phyloP scores from a whole-genome alignment of 2,329 filamentous ascomycete species.

The Fusarium compactum region DNA sequence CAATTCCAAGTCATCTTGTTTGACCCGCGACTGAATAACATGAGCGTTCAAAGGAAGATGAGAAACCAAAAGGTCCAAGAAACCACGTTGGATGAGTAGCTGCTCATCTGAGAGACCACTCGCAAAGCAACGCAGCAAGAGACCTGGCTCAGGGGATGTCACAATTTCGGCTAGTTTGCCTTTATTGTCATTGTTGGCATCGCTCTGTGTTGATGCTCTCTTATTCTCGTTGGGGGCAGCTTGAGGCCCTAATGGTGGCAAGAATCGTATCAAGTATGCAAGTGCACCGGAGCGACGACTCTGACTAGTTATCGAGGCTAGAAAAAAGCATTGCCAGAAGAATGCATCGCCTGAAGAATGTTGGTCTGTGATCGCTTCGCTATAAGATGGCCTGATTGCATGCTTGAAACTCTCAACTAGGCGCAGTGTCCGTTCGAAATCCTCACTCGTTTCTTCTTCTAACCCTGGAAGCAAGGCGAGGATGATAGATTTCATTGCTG shows the following conservation, averaged over 20 bases:
- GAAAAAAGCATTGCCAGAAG: slow-evolving; percentile 98
- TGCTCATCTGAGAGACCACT: slow-evolving; percentile 90
- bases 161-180: slow-evolving; percentile 73
- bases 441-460: slow-evolving; percentile 96
- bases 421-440: slow-evolving; percentile 88
- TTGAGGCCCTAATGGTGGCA: slow-evolving; percentile 65
- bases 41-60: slow-evolving; percentile 87
- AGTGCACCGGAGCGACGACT: slow-evolving; percentile 87
- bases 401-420: slow-evolving; percentile 83
- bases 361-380: slow-evolving; percentile 62
- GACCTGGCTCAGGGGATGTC: slow-evolving; percentile 88
- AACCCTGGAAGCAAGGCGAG: slow-evolving; percentile 90
- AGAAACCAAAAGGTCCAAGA: slow-evolving; percentile 90
- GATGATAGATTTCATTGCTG: slow-evolving; percentile 90
- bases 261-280: slow-evolving; percentile 82
- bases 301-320: slow-evolving; percentile 90
- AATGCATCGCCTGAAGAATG: slow-evolving; percentile 80
- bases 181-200: slow-evolving; percentile 50
- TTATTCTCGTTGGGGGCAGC: slow-evolving; percentile 18
- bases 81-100: slow-evolving; percentile 91
- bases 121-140: slow-evolving; percentile 91
- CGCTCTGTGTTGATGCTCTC: slow-evolving; percentile 18
- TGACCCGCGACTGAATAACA: slow-evolving; percentile 81
- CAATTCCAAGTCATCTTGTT: slow-evolving; percentile 80
- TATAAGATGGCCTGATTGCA: slow-evolving; percentile 68